Evolutionary conservation across 345 rosid genomes (phyloP).

Genomic region (Euclidium syriacum): DNA sequence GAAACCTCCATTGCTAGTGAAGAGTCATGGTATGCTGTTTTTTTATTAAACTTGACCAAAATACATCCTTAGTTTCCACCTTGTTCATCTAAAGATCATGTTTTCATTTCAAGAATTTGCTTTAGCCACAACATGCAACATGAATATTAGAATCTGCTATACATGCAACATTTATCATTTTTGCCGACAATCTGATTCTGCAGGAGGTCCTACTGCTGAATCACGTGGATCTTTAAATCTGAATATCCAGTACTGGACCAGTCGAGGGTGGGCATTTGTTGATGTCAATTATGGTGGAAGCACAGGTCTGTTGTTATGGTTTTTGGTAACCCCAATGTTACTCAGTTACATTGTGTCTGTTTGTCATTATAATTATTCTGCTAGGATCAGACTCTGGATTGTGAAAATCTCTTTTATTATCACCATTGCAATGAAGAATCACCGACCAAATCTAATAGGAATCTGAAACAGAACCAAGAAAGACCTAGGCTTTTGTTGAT

Average conservation of each 20-base stretch:
- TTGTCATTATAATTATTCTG: background rate
- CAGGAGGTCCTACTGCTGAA: constrained; percentile 96
- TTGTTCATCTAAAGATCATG: constrained; percentile 1
- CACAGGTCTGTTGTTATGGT: constrained; percentile 61
- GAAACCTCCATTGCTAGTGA: constrained; percentile 77
- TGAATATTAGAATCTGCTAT: background rate
- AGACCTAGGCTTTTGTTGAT: too few relatives aligned
- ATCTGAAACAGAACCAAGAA: too few relatives aligned
- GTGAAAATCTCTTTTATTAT: too few relatives aligned
- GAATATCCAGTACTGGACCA: constrained; percentile 91
- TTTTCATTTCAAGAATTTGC: background rate
- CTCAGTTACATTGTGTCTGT: background rate
- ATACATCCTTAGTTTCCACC: background rate
- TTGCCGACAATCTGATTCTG: constrained; percentile 12
- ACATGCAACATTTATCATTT: background rate
- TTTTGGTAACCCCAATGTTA: background rate
- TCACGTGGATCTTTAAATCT: constrained; percentile 65
- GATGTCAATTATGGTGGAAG: constrained; percentile 99
- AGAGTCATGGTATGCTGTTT: constrained; percentile 74
- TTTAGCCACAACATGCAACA: background rate
- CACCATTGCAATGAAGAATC: too few relatives aligned
- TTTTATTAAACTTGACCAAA: background rate
- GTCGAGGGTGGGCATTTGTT: constrained; percentile 96
- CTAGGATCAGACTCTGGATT: too few relatives aligned
- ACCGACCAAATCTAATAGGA: too few relatives aligned